These are phyloP conservation scores for Candida michaelii DNA, from an alignment of 805 yeast species.

Conservation along the genomic window DNA sequence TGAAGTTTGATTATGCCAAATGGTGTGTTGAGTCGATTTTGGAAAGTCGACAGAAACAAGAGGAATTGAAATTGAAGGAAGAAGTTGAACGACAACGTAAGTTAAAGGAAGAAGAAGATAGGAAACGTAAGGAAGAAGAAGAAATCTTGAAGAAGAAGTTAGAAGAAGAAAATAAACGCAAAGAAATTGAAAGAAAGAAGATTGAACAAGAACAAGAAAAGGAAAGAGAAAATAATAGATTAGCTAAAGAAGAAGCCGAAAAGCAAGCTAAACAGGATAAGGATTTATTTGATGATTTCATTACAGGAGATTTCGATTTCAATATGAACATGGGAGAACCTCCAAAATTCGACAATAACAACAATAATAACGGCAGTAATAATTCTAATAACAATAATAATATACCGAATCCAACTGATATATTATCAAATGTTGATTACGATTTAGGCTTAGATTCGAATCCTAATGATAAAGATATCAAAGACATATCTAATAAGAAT, in stretches of 20 bases:
- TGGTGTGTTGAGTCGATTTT: conserved; percentile 46
- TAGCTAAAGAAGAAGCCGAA: conserved; percentile 19
- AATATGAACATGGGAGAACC: conserved; percentile 17
- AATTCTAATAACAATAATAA: conserved; percentile 7
- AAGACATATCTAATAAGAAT: not conserved
- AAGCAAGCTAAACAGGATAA: conserved; percentile 14
- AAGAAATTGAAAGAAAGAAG: conserved; percentile 20
- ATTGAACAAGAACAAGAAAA: conserved; percentile 27
- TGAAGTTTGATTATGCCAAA: conserved; percentile 41
- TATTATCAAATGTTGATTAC: conserved; percentile 14
- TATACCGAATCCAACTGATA: conserved; percentile 17
- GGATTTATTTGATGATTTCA: conserved; percentile 17
- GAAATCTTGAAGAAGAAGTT: conserved; percentile 14
- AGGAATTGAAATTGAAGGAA: conserved; percentile 37
- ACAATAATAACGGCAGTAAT: conserved; percentile 2
- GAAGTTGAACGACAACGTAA: conserved; percentile 24
- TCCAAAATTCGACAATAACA: conserved; percentile 3
- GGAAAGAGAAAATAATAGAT: conserved; percentile 17
- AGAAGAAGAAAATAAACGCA: conserved; percentile 19
- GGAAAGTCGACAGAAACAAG: conserved; percentile 42
- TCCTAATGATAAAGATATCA: not conserved
- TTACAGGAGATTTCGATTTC: conserved; percentile 17
- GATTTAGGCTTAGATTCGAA: conserved; percentile 8
- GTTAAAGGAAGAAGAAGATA: conserved; percentile 22
- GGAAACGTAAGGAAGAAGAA: conserved; percentile 17